phyloP scores from a whole-genome alignment of 768 basidiomycete species.

The Tephrocybe sp. region DNA sequence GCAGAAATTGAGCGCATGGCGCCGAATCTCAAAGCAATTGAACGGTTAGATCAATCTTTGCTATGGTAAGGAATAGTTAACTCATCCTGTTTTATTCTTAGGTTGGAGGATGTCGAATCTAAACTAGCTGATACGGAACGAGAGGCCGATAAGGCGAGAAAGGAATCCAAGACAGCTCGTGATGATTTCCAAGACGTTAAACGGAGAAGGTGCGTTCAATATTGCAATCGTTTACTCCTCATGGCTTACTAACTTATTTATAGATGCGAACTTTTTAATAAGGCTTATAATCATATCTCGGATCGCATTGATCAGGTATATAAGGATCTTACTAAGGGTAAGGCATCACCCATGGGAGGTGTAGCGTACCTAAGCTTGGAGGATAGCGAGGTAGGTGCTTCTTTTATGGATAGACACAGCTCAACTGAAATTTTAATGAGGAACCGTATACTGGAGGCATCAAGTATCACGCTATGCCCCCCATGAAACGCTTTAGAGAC shows the following conservation, averaged over 20 bases:
- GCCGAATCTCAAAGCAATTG: constrained; percentile 96
- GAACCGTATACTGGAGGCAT: constrained; percentile 80
- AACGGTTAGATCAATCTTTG: constrained; percentile 50
- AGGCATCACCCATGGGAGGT: constrained; percentile 90
- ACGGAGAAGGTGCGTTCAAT: constrained; percentile 55
- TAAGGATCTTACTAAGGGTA: constrained; percentile 96
- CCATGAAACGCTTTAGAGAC: constrained; percentile 98
- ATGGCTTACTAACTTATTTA: background rate
- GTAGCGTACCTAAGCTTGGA: constrained; percentile 96
- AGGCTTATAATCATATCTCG: constrained; percentile 94
- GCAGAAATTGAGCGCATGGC: constrained; percentile 90
- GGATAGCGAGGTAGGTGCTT: constrained; percentile 76
- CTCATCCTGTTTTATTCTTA: constrained; percentile 21
- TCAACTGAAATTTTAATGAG: constrained; percentile 5
- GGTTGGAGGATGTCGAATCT: constrained; percentile 80
- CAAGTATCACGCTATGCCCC: constrained; percentile 99
- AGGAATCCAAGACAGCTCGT: constrained; percentile 85
- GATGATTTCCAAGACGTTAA: constrained; percentile 91
- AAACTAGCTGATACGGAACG: constrained; percentile 87
- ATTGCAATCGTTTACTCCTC: background rate
- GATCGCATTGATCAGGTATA: constrained; percentile 94
- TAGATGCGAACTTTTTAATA: constrained; percentile 85
- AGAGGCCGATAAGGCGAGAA: constrained; percentile 90
- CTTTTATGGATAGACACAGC: background rate
- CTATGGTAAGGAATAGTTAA: background rate